Evolutionary conservation across 2,329 filamentous ascomycete genomes (phyloP).

Genomic region (Trichophyton benhamiae): DNA sequence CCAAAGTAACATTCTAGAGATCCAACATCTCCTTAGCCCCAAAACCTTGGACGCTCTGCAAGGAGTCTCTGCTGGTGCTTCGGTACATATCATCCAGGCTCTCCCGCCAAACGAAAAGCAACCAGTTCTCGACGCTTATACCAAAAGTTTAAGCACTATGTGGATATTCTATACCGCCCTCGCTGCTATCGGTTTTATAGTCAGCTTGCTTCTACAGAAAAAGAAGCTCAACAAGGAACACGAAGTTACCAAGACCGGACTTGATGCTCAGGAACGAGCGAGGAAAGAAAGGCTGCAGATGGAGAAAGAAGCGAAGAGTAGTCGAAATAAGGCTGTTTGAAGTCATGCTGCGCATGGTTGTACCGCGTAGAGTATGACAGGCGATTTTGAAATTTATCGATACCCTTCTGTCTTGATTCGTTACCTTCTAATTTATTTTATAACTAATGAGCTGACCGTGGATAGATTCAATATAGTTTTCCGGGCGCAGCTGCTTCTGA

Average conservation of each 20-base stretch:
- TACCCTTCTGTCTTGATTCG: not conserved
- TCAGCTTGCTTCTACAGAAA: slow-evolving; percentile 30
- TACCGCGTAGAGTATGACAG: not conserved
- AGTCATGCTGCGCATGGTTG: not conserved
- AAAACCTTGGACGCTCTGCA: not conserved
- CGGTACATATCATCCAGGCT: slow-evolving; percentile 22
- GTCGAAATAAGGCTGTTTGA: slow-evolving; percentile 4
- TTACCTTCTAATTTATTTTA: not conserved
- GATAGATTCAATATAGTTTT: not conserved
- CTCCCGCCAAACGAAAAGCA: slow-evolving; percentile 24
- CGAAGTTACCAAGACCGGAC: slow-evolving; percentile 34
- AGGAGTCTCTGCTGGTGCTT: slow-evolving; percentile 25
- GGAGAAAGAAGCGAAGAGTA: slow-evolving; percentile 14
- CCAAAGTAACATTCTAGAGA: slow-evolving; percentile 8
- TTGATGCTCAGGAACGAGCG: slow-evolving; percentile 34
- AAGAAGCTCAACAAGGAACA: slow-evolving; percentile 31
- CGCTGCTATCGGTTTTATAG: slow-evolving; percentile 25
- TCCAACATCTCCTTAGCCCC: slow-evolving; percentile 5
- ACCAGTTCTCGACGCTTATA: slow-evolving; percentile 33
- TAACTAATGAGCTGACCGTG: not conserved
- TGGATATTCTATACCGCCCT: slow-evolving; percentile 40
- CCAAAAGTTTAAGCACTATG: slow-evolving; percentile 34
- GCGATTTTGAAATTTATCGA: not conserved
- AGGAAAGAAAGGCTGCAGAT: slow-evolving; percentile 24
- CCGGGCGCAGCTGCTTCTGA: not conserved